Evolutionary conservation across 2,329 filamentous ascomycete species (phyloP).

Genomic region (Diplocarpon rosae): DNA sequence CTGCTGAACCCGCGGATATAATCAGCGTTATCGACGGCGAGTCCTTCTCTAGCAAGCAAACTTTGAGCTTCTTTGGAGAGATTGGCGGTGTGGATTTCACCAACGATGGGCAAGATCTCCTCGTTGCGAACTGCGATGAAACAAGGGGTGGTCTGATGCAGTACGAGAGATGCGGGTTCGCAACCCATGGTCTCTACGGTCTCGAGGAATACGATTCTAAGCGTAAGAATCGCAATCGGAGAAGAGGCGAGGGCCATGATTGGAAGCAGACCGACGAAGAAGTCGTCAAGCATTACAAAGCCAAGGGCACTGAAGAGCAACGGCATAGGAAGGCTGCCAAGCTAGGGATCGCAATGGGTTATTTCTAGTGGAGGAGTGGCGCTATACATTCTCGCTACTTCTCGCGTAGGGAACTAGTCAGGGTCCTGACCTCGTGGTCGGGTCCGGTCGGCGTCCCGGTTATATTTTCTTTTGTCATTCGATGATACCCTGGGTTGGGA

Average conservation of each 20-base stretch:
- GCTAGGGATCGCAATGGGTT: conserved; percentile 8
- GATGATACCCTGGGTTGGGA: conserved; percentile 13
- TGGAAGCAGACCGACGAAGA: conserved; percentile 7
- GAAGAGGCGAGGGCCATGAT: conserved; percentile 5
- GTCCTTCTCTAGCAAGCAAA: conserved; percentile 54
- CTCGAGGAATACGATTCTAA: conserved; percentile 7
- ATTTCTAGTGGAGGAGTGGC: conserved; percentile 6
- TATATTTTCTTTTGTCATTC: conserved; percentile 29
- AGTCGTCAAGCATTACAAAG: conserved; percentile 2
- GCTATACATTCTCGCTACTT: conserved; percentile 9
- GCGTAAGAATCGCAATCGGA: neutral
- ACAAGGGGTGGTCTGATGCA: conserved; percentile 47
- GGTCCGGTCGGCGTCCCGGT: conserved; percentile 3
- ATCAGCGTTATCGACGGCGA: conserved; percentile 60
- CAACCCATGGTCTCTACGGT: conserved; percentile 16
- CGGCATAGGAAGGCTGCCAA: conserved; percentile 6
- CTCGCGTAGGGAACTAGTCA: conserved; percentile 5
- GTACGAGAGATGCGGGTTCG: conserved; percentile 26
- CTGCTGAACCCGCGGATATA: conserved; percentile 66
- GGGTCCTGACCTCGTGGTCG: conserved; percentile 6
- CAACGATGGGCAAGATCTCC: conserved; percentile 56
- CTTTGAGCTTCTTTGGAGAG: conserved; percentile 64
- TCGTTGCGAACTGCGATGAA: conserved; percentile 55
- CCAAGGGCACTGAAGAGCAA: conserved; percentile 7
- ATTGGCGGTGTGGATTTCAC: conserved; percentile 58